phyloP scores from a whole-genome alignment of 371 early-diverging fungal species.

The Choanephora cucurbitarum region DNA sequence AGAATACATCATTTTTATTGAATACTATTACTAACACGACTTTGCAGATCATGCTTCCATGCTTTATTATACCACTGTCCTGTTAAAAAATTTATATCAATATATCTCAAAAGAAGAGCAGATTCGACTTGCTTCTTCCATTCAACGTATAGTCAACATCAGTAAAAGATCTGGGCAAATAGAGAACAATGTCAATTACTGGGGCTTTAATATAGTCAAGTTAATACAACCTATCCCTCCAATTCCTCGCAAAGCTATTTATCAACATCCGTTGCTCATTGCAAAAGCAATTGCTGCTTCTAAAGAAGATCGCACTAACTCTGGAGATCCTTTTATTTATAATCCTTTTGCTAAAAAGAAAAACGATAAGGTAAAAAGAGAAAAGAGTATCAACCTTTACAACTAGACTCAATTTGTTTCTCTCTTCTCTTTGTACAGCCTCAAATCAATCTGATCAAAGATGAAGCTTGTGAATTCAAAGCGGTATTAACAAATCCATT shows the following conservation, averaged over 20 bases:
- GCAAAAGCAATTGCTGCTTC: constrained; percentile 28
- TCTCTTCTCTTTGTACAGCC: neutral
- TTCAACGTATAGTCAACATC: constrained; percentile 60
- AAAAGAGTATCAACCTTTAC: no score
- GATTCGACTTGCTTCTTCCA: constrained; percentile 61
- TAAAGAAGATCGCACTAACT: constrained; percentile 25
- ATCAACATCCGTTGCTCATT: constrained; percentile 30
- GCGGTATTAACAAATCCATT: constrained; percentile 78
- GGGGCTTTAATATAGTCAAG: constrained; percentile 56
- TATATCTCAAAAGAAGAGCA: constrained; percentile 74
- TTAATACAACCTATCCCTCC: constrained; percentile 39
- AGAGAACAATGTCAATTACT: constrained; percentile 42
- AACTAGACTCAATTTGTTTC: no score
- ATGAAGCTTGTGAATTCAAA: constrained; percentile 72
- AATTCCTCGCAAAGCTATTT: constrained; percentile 48
- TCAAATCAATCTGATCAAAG: constrained; percentile 54
- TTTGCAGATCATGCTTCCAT: constrained; percentile 63
- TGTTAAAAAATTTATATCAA: constrained; percentile 69
- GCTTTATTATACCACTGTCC: constrained; percentile 66
- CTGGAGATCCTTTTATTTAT: constrained; percentile 73
- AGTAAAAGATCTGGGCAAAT: constrained; percentile 34
- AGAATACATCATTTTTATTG: neutral
- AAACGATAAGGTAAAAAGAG: constrained; percentile 36
- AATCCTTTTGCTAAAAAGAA: constrained; percentile 73
- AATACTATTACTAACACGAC: neutral